Base-by-base conservation (phyloP, 305 asterid genomes). In the Fraxinus baroniana region DNA sequence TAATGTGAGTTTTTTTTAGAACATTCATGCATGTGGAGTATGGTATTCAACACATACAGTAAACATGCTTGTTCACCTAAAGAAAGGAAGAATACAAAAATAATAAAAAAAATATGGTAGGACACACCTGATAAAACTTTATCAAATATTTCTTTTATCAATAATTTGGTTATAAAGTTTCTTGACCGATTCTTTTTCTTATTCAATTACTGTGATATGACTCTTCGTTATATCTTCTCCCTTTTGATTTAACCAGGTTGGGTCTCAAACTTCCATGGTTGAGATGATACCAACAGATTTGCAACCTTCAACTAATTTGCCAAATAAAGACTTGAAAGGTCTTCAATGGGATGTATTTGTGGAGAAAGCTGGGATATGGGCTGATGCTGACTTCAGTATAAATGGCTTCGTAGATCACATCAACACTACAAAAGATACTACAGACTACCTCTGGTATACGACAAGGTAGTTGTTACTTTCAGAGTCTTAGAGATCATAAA, bases 391-490 rank as follows among this genome's bases (percentile, higher is more conserved):
- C 89, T 93, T 95, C 82, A 88, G 88, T 18, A 84, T 79, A 78
- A 91, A 74, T 28, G 88, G 90, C 75, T 89, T 95, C 86, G 97
- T 90, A 68, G 98, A 95, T 90, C 98, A 93, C 87, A 95, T 95
- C 79, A 95, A 95, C 88, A 90, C 94, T 77, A 95, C 98, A 78
- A 92, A 92, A 89, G 98, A 93, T 82, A 85, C 97, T 22, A 92
- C 98, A 15, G 98, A 95, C 85, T 95, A 95, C 91, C 97, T 95
- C 75, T 95, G 98, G 98, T 92, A 91, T 72, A 88, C 90, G 3
- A 93, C 95, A 85, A 95, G 98, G 98, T 95, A 26, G 86, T 89
- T 81, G 79, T 78, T 35, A 7, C 44, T 78, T 15, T 30, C 1
- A 30, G 41, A 28, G 75, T 70, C 20, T 80, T 10, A 37, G 80